phyloP scores from a whole-genome alignment of 1,284 basidiomycete species.

The Irpex sp. region DNA sequence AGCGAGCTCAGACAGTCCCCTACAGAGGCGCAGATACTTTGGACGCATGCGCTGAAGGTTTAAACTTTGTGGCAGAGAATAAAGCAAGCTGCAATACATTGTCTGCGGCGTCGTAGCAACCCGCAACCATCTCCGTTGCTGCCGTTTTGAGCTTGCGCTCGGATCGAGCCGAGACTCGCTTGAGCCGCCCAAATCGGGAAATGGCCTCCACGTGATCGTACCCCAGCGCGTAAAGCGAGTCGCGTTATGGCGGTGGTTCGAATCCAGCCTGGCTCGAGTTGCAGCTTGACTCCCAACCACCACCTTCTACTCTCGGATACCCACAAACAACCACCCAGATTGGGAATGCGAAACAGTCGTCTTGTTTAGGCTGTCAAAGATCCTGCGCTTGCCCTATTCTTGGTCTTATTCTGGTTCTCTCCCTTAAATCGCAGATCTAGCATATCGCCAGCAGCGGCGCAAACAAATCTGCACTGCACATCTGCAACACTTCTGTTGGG shows the following conservation, averaged over 20 bases:
- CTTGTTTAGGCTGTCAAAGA: not conserved
- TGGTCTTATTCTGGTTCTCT: not conserved
- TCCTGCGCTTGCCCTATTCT: not conserved
- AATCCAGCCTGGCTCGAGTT: not conserved
- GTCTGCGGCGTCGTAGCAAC: not conserved
- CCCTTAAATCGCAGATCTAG: not conserved
- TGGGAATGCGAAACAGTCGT: not conserved
- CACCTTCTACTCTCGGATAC: not conserved
- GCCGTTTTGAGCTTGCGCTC: not conserved
- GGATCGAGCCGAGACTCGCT: not conserved
- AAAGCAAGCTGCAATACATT: not conserved
- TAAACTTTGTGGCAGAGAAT: not conserved
- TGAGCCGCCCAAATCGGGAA: not conserved
- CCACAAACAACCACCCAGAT: not conserved
- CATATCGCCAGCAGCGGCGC: not conserved
- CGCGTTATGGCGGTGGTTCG: constrained; percentile 10
- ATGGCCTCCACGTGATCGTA: constrained; percentile 27
- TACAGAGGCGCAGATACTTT: not conserved
- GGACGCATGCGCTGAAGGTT: not conserved
- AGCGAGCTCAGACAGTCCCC: no score
- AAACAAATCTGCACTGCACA: not conserved
- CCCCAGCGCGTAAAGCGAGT: constrained; percentile 6
- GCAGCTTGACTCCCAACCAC: not conserved
- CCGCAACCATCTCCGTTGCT: not conserved
- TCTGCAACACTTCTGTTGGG: not conserved